phyloP scores from a whole-genome alignment of 1,284 basidiomycete genomes.

The Tremellales sp. region DNA sequence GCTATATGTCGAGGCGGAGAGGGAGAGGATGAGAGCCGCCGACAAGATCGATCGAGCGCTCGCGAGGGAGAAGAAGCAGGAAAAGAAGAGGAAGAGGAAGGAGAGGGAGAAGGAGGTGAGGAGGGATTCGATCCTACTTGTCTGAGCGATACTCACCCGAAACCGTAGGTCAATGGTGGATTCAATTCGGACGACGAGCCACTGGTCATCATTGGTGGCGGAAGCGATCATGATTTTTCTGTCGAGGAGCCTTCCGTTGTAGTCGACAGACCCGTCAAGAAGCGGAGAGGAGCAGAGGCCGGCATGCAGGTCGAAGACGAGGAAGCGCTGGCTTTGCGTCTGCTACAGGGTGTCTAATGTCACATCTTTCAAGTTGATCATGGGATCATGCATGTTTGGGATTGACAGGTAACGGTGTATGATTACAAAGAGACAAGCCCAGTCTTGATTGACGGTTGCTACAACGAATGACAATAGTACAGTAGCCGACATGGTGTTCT shows the following conservation, averaged over 20 bases:
- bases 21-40: constrained; percentile 63
- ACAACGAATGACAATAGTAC: no score
- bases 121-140: constrained; percentile 1
- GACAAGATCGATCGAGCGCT: constrained; percentile 75
- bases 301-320: constrained; percentile 28
- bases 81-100: constrained; percentile 81
- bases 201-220: constrained; percentile 25
- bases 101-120: constrained; percentile 67
- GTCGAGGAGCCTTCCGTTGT: constrained; percentile 11
- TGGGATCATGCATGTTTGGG: not conserved
- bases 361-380: not conserved
- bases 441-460: no score
- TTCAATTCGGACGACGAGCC: constrained; percentile 8
- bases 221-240: constrained; percentile 10
- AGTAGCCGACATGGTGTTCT: no score
- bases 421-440: no score
- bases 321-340: constrained; percentile 43
- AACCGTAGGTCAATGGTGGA: constrained; percentile 14
- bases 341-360: constrained; percentile 32
- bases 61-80: constrained; percentile 79
- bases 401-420: no score
- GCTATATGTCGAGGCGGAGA: constrained; percentile 68
- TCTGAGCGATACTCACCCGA: not conserved
- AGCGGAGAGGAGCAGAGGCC: constrained; percentile 12
- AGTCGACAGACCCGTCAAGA: constrained; percentile 17